Conservation (phyloP, 305 asterid genomes). For the Ilex paraguariensis region DNA sequence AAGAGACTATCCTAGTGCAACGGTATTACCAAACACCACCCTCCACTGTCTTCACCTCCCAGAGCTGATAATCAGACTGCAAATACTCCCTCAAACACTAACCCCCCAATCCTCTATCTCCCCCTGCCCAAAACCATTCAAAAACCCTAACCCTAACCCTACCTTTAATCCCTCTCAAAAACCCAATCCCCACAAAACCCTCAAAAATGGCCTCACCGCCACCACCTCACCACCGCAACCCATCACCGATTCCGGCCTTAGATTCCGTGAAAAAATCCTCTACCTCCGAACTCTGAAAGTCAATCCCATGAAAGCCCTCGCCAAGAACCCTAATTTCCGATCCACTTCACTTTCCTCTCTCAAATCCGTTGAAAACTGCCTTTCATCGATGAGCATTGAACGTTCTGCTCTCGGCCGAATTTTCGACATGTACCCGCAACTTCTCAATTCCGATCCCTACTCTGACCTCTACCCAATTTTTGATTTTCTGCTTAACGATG, state of each 20-base stretch:
- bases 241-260: constrained; percentile 45
- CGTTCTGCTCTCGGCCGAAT: constrained; percentile 52
- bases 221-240: not conserved
- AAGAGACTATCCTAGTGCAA: too few relatives aligned
- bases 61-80: too few relatives aligned
- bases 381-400: constrained; percentile 62
- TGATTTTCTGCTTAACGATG: constrained; percentile 55
- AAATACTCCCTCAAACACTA: too few relatives aligned
- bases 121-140: too few relatives aligned
- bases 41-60: too few relatives aligned
- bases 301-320: constrained; percentile 55
- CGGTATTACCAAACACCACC: too few relatives aligned
- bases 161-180: too few relatives aligned
- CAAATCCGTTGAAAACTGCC: constrained; percentile 49
- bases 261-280: constrained; percentile 47
- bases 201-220: not conserved
- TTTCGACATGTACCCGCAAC: constrained; percentile 76
- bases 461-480: constrained; percentile 55
- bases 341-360: constrained; percentile 48
- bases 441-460: constrained; percentile 68
- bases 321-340: constrained; percentile 54
- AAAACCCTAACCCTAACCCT: too few relatives aligned
- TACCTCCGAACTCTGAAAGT: constrained; percentile 52
- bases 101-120: too few relatives aligned
- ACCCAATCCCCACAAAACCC: too few relatives aligned